Base-by-base conservation (phyloP, 495 filamentous ascomycete species). In the Aspergillus cavernicola region DNA sequence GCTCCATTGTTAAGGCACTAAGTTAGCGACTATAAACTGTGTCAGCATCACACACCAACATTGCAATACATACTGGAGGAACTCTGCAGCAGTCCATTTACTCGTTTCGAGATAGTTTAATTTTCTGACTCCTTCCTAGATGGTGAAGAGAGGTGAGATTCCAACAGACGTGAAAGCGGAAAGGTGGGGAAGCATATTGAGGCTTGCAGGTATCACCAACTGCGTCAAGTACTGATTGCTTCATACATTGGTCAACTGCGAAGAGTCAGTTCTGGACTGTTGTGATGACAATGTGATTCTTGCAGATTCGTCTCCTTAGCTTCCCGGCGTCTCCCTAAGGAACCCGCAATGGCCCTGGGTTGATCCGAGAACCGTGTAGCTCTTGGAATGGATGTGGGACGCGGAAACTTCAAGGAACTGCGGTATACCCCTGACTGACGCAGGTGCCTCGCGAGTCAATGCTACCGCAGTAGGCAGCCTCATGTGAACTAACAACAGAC, bases 201-300 rank as follows among this genome's bases (percentile, higher is more conserved):
- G 37, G 47, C 50, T 57, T 56, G 53, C 52, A 57, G 56, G 58
- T 67, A 66, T 71, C 66, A 70, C 65, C 70, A 73, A 73, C 68
- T 68, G 70, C 63, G 61, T 65, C 59, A 53, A 53, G 42, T 29
- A 31, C 36, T 28, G 43, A 32, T 22, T 54, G 52, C 38, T 53
- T 52, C 44, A 45, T 46, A 47, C 52, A 62, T 59, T 59, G 55
- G 56, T 48, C 57, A 26, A 29, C 35, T 42, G 8, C 5, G 39
- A 54, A 56, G 43, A 39, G 35, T 44, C 47, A 44, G 54, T 26
- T 32, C 49, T 31, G 43, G 51, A 16, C 41, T 41, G 32, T 31
- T 65, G 62, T 65, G 62, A 65, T 50, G 52, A 52, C 52, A 56
- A 46, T 56, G 54, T 48, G 36, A 50, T 46, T 58, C 62, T 55